Conservation (phyloP, 768 basidiomycete genomes). For the Suillus subluteus region DNA sequence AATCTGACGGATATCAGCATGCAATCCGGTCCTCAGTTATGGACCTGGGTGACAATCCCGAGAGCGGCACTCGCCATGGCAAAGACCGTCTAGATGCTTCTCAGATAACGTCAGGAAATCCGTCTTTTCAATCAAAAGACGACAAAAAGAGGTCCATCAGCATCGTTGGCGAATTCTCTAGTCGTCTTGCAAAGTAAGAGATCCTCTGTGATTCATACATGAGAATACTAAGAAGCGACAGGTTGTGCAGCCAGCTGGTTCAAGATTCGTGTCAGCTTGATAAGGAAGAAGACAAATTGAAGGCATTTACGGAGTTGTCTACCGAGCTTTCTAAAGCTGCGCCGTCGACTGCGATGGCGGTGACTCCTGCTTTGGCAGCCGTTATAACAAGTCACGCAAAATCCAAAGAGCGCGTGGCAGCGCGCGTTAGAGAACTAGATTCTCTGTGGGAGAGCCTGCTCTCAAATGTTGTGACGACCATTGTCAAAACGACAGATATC, state of each 20-base stretch:
- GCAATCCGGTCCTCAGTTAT: background rate
- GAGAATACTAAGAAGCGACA: conserved; percentile 27
- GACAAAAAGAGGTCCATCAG: background rate
- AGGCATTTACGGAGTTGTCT: conserved; percentile 54
- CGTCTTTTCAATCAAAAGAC: background rate
- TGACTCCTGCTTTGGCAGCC: conserved; percentile 50
- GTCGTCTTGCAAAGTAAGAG: conserved; percentile 40
- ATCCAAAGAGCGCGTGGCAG: conserved; percentile 45
- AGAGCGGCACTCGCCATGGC: background rate
- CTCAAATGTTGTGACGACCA: conserved; percentile 43
- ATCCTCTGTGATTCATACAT: conserved; percentile 17
- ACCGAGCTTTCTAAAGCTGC: conserved; percentile 50
- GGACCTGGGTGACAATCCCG: conserved; percentile 1
- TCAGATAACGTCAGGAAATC: background rate
- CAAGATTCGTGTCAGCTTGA: conserved; percentile 46
- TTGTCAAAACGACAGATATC: conserved; percentile 40
- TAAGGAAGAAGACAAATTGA: conserved; percentile 49
- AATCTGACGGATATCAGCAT: conserved; percentile 18
- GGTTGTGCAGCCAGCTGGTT: conserved; percentile 50
- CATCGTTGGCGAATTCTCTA: conserved; percentile 40
- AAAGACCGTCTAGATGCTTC: background rate
- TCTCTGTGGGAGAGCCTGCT: conserved; percentile 52
- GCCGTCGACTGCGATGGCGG: conserved; percentile 41
- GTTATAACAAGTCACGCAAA: conserved; percentile 47
- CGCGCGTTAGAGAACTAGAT: conserved; percentile 43